Percentiles rank a stretch among this genome's conserved stretches.
Evolutionary conservation across 805 yeast species (phyloP).

Genomic region (Myxozyma udenii): DNA sequence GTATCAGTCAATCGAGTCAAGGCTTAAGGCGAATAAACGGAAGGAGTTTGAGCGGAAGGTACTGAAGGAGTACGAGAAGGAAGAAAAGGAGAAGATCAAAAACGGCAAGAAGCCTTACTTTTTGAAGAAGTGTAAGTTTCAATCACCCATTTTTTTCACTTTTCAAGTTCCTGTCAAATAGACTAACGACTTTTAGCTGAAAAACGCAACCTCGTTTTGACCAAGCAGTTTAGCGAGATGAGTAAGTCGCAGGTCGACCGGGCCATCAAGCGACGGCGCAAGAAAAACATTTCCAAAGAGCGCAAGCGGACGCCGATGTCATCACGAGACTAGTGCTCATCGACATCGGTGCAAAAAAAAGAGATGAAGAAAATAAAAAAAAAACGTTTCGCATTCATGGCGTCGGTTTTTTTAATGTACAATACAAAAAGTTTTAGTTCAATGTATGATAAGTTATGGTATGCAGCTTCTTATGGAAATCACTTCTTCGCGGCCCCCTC

Average conservation of each 20-base stretch:
- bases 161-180: too few species aligned
- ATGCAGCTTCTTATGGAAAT: neutral
- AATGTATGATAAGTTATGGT: neutral
- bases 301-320: slow-evolving; percentile 37
- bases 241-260: slow-evolving; percentile 27
- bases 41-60: slow-evolving; percentile 72
- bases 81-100: slow-evolving; percentile 74
- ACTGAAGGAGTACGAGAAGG: slow-evolving; percentile 61
- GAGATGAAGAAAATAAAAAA: too few species aligned
- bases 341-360: neutral
- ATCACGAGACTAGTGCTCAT: slow-evolving; percentile 29
- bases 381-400: neutral
- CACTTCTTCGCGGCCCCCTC: too few species aligned
- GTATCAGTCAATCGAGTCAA: slow-evolving; percentile 44
- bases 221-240: slow-evolving; percentile 23
- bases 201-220: slow-evolving; percentile 22
- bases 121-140: slow-evolving; percentile 32
- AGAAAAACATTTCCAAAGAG: slow-evolving; percentile 28
- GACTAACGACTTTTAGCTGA: slow-evolving; percentile 18
- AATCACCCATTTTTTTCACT: neutral
- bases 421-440: neutral
- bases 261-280: slow-evolving; percentile 30
- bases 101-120: slow-evolving; percentile 68
- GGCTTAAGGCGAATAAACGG: slow-evolving; percentile 63
- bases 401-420: neutral